Conservation (phyloP, 2,329 filamentous ascomycete genomes). For the Aureobasidium zeae region DNA sequence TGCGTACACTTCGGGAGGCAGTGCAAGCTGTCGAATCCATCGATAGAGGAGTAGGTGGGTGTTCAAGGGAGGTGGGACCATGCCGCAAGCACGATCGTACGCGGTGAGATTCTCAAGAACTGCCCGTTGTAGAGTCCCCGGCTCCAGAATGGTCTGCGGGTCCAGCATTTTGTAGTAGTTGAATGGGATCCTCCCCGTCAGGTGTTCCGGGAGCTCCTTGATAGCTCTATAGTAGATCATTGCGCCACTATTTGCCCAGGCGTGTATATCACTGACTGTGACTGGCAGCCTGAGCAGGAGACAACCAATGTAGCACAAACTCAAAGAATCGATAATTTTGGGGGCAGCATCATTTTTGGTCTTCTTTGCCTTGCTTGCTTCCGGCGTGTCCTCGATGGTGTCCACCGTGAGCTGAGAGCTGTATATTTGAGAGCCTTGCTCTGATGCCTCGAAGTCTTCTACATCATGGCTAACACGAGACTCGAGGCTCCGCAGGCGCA, state of each 20-base stretch:
- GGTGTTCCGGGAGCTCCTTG: constrained; percentile 50
- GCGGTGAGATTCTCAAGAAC: constrained; percentile 54
- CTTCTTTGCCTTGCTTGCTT: constrained; percentile 35
- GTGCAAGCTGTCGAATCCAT: constrained; percentile 59
- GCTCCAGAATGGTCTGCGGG: constrained; percentile 37
- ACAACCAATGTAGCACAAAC: constrained; percentile 69
- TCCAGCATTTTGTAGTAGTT: constrained; percentile 53
- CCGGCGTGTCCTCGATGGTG: constrained; percentile 32
- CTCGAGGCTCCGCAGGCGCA: constrained; percentile 55
- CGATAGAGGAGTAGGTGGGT: constrained; percentile 57
- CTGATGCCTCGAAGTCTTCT: constrained; percentile 26
- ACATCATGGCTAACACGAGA: constrained; percentile 31
- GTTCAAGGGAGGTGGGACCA: constrained; percentile 67
- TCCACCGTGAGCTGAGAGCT: constrained; percentile 48
- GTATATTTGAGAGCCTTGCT: constrained; percentile 43
- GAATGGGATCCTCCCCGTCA: constrained; percentile 55
- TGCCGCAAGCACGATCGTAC: constrained; percentile 58
- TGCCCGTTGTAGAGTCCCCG: constrained; percentile 54
- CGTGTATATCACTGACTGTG: constrained; percentile 61
- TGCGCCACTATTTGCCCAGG: constrained; percentile 57
- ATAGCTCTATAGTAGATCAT: constrained; percentile 62
- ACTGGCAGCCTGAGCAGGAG: constrained; percentile 67
- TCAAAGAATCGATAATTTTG: constrained; percentile 63
- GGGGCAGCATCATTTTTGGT: constrained; percentile 48
- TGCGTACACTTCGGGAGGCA: constrained; percentile 63